Base-by-base conservation (phyloP, 1,284 basidiomycete species). In the Hypsizygus ulmarius region DNA sequence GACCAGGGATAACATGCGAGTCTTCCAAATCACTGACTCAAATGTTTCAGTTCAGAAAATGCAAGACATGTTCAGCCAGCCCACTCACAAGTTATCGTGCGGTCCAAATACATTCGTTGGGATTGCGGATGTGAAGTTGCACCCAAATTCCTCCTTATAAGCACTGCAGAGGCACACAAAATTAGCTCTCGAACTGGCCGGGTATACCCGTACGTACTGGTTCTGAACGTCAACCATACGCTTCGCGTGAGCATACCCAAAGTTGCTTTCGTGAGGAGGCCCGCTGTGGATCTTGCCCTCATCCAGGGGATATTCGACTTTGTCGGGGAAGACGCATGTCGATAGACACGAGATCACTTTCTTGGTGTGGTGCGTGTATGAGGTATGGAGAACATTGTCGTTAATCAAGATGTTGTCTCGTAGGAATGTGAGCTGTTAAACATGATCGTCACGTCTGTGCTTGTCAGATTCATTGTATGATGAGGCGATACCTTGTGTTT, bases 191-290 rank as follows among this genome's bases (percentile, higher is more conserved):
- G 14, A 19, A 9, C 14, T 18, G 8, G 14, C 32, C 16, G 5
- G 18, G 25, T 7, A 9, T 6, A n/a, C 14, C 33, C 19, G 30
- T 19, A 63, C 84, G 47, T 53, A 93, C 91, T 87, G 90, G 63
- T 95, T 95, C 64, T 93, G 89, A 1, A 94, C 82, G 64, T 95
- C 93, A 2, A 96, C 90, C 74, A 95, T 78, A n/a, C 93, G 78
- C 70, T 96, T 96, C 29, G 90, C 91, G 58, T 95, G 87, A 1
- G 93, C 87, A 59, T 96, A 96, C 12, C 92, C 93, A 70, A 91
- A 94, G 75, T 95, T 95, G 58, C 87, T 90, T 50, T 84, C 75
- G 62, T 95, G 93, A 3, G 93, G 93, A 27, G 88, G 87, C 5
- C 93, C 93, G 30, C 78, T 75, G 66, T 96, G 93, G 50, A 95